Conservation (phyloP, 345 rosid genomes). For the Boechera stricta region DNA sequence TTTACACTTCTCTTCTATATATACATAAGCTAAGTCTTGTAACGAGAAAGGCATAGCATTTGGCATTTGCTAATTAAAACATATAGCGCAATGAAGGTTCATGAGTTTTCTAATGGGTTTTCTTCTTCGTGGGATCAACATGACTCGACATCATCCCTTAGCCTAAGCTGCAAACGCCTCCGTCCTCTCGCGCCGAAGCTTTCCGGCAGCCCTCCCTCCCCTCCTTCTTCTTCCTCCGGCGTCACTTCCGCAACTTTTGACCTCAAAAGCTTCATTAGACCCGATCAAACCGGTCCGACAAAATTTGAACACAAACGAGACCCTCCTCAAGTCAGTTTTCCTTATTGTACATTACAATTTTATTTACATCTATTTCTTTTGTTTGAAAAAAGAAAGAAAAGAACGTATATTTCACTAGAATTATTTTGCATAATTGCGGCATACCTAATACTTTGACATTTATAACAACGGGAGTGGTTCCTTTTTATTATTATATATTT, state of each 20-base stretch:
- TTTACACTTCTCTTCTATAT: constrained; percentile 33
- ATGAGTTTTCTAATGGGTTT: constrained; percentile 69
- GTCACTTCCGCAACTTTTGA: constrained; percentile 67
- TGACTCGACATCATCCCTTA: constrained; percentile 65
- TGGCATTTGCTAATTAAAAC: background rate
- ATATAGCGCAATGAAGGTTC: constrained; percentile 37
- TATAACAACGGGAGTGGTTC: background rate
- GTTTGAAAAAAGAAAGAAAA: background rate
- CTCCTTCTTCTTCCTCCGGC: constrained; percentile 43
- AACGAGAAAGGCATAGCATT: constrained; percentile 22
- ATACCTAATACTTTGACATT: background rate
- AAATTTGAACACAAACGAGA: constrained; percentile 56
- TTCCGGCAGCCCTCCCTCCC: constrained; percentile 43
- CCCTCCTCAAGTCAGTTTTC: constrained; percentile 50
- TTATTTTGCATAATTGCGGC: background rate
- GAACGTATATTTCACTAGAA: background rate
- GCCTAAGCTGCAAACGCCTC: constrained; percentile 85
- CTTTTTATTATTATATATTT: background rate
- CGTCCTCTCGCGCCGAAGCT: constrained; percentile 90
- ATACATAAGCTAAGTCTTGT: constrained; percentile 29
- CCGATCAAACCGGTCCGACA: constrained; percentile 60
- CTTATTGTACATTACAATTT: background rate
- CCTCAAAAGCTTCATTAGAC: constrained; percentile 87
- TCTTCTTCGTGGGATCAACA: constrained; percentile 53
- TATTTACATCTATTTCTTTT: background rate